Evolutionary conservation across 495 filamentous ascomycete species (phyloP).

Genomic region (Beverwykella pulmonaria): DNA sequence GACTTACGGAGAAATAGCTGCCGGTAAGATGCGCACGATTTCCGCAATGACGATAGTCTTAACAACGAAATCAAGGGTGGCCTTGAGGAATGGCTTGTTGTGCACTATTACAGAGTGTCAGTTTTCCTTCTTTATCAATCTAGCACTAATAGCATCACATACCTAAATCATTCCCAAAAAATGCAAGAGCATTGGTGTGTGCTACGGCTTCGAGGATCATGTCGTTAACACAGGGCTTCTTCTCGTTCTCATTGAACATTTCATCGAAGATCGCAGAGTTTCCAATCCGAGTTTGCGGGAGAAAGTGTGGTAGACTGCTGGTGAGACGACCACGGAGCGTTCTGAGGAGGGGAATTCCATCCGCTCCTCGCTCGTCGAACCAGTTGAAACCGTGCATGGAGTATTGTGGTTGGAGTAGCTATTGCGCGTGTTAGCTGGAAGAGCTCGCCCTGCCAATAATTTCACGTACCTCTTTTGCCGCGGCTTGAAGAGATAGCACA

Average conservation of each 20-base stretch:
- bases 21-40: neutral
- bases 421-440: neutral
- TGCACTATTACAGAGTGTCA: neutral
- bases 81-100: constrained; percentile 7
- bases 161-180: neutral
- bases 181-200: constrained; percentile 1
- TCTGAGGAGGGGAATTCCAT: constrained; percentile 3
- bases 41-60: neutral
- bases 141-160: neutral
- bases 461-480: neutral
- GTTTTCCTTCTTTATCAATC: neutral
- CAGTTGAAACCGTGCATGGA: constrained; percentile 22
- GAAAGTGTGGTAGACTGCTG: neutral
- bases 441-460: neutral
- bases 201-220: neutral
- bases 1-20: neutral
- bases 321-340: constrained; percentile 7
- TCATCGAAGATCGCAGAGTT: neutral
- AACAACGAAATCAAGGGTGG: neutral
- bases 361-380: constrained; percentile 10
- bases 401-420: constrained; percentile 17
- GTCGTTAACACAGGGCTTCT: neutral
- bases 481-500: constrained; percentile 8
- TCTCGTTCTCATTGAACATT: neutral
- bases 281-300: neutral